These are phyloP conservation scores for Leccinum olivaceopallidum DNA, from an alignment of 768 basidiomycete genomes.

Conservation along the genomic window DNA sequence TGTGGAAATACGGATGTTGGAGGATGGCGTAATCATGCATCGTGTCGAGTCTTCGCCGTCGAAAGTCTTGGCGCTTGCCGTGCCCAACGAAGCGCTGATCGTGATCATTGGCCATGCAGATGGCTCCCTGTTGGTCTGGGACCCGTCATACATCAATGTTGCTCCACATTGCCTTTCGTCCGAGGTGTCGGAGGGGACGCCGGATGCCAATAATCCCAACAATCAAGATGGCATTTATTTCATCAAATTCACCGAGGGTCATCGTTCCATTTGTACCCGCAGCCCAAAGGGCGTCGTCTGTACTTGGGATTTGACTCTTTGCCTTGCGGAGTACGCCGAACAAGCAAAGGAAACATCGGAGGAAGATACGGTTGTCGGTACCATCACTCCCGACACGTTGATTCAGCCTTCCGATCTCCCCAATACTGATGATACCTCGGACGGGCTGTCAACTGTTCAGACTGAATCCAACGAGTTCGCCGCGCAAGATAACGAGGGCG, in stretches of 20 bases:
- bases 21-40: constrained; percentile 12
- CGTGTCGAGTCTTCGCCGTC: constrained; percentile 6
- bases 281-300: constrained; percentile 15
- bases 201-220: background rate
- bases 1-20: constrained; percentile 17
- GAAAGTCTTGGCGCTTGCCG: constrained; percentile 13
- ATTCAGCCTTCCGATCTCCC: background rate
- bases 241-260: constrained; percentile 12
- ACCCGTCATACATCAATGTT: constrained; percentile 6
- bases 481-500: background rate
- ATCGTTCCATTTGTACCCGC: constrained; percentile 12
- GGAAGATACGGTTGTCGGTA: background rate
- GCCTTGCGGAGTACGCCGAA: constrained; percentile 9
- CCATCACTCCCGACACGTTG: background rate
- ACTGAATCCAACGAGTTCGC: background rate
- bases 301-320: constrained; percentile 17
- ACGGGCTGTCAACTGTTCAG: background rate
- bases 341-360: background rate
- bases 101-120: constrained; percentile 16
- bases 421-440: background rate
- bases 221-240: constrained; percentile 9
- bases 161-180: constrained; percentile 11
- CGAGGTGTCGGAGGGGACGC: background rate
- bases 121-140: constrained; percentile 20
- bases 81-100: constrained; percentile 11